phyloP scores from a whole-genome alignment of 2,329 filamentous ascomycete species.

The Penicillium brasilianum region DNA sequence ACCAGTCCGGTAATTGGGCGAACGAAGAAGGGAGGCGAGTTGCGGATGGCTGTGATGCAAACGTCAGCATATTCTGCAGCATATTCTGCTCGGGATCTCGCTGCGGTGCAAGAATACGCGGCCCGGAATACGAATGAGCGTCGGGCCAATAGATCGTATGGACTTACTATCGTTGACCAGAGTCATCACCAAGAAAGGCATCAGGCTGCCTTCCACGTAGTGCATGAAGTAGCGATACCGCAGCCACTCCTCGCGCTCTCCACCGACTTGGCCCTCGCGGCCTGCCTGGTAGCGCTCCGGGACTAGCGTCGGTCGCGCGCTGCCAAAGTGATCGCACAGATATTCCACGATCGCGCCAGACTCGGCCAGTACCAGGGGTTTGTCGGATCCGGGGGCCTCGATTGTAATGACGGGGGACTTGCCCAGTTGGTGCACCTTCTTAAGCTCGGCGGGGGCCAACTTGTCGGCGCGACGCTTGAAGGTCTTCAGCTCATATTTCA shows the following conservation, averaged over 20 bases:
- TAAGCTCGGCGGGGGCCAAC: slow-evolving; percentile 76
- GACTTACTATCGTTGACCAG: slow-evolving; percentile 64
- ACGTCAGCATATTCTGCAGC: slow-evolving; percentile 12
- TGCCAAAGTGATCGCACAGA: slow-evolving; percentile 70
- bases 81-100: background rate
- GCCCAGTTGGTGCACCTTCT: slow-evolving; percentile 80
- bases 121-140: background rate
- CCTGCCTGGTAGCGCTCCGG: slow-evolving; percentile 58
- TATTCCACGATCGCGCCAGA: slow-evolving; percentile 83
- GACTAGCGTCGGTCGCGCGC: slow-evolving; percentile 46
- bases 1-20: slow-evolving; percentile 66
- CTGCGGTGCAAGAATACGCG: background rate
- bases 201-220: slow-evolving; percentile 83
- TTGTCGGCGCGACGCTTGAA: slow-evolving; percentile 71
- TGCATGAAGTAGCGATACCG: slow-evolving; percentile 75
- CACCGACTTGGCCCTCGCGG: slow-evolving; percentile 60
- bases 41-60: slow-evolving; percentile 24
- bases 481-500: slow-evolving; percentile 79
- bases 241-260: slow-evolving; percentile 65
- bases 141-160: background rate
- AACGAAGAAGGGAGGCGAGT: slow-evolving; percentile 67
- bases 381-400: slow-evolving; percentile 49
- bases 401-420: slow-evolving; percentile 83
- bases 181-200: slow-evolving; percentile 70
- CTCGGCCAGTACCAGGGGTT: slow-evolving; percentile 74